Percentiles rank a stretch among this genome's conserved stretches.
Conservation (phyloP, 2,329 filamentous ascomycete species). For the Aspergillus candidus region DNA sequence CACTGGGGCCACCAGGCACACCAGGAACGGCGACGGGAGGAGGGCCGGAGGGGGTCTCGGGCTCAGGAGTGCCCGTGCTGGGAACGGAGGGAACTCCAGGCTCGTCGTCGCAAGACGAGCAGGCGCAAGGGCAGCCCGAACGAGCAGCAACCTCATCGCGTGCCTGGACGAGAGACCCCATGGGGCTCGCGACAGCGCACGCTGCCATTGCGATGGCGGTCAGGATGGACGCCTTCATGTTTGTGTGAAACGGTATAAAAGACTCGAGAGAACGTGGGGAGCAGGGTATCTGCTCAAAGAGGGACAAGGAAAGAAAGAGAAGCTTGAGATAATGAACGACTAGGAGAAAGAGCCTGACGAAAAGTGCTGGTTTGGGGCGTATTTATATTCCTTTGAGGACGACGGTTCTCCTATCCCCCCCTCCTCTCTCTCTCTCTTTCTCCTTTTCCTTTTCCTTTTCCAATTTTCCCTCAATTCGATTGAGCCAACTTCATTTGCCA, state of each 20-base stretch:
- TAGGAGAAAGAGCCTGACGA: not conserved
- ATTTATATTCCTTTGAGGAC: conserved; percentile 4
- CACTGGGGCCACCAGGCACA: no score
- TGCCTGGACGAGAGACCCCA: conserved; percentile 5
- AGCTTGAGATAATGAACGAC: conserved; percentile 2
- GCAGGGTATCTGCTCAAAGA: conserved; percentile 5
- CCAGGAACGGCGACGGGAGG: no score
- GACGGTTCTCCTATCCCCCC: no score
- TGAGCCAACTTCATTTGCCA: conserved; percentile 2
- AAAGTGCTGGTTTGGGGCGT: not conserved
- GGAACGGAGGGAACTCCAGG: no score
- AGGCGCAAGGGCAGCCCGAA: no score
- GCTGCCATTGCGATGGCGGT: conserved; percentile 14
- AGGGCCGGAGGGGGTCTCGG: no score
- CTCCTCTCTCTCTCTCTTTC: not conserved
- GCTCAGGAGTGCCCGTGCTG: no score
- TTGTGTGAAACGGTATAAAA: conserved; percentile 5
- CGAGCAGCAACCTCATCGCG: conserved; percentile 1
- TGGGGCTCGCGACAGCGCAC: conserved; percentile 11
- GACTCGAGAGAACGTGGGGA: conserved; percentile 4
- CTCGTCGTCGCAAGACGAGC: no score
- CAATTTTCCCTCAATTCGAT: not conserved
- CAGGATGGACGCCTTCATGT: conserved; percentile 15
- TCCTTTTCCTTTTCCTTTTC: no score
- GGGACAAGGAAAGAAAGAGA: not conserved